Percentiles rank a stretch among this genome's conserved stretches.
Conservation (phyloP, 305 asterid genomes). For the Solanum chacoense region DNA sequence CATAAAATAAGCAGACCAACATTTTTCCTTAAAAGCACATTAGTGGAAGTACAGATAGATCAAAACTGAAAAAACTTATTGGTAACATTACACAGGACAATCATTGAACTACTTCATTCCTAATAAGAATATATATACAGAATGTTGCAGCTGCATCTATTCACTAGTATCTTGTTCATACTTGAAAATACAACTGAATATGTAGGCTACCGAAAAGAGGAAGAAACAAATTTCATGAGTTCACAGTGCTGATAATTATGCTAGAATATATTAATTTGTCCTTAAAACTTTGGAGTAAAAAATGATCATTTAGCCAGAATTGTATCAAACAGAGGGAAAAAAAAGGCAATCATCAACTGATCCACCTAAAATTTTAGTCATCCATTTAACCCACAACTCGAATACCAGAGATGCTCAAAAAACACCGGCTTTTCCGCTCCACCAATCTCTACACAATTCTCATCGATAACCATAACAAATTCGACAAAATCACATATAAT, state of each 20-base stretch:
- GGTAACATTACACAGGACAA: neutral
- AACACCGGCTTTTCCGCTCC: neutral
- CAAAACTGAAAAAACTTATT: neutral
- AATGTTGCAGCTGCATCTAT: neutral
- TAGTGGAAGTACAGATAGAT: neutral
- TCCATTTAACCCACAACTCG: neutral
- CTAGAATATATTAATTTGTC: neutral
- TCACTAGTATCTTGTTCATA: neutral
- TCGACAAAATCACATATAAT: neutral
- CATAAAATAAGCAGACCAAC: neutral
- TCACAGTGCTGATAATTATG: neutral
- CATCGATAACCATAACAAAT: neutral
- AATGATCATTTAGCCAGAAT: neutral
- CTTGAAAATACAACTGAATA: neutral
- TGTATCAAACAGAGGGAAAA: neutral
- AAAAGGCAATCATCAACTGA: neutral
- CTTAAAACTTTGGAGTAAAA: neutral
- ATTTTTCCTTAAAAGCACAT: neutral
- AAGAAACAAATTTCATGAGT: neutral
- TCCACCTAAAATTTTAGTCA: neutral
- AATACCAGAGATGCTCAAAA: neutral
- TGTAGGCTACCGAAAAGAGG: neutral
- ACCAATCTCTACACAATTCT: neutral
- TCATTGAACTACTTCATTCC: neutral
- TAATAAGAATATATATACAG: neutral